Conservation (phyloP, 1,284 basidiomycete genomes). For the Mycosarcoma mackinlayi region DNA sequence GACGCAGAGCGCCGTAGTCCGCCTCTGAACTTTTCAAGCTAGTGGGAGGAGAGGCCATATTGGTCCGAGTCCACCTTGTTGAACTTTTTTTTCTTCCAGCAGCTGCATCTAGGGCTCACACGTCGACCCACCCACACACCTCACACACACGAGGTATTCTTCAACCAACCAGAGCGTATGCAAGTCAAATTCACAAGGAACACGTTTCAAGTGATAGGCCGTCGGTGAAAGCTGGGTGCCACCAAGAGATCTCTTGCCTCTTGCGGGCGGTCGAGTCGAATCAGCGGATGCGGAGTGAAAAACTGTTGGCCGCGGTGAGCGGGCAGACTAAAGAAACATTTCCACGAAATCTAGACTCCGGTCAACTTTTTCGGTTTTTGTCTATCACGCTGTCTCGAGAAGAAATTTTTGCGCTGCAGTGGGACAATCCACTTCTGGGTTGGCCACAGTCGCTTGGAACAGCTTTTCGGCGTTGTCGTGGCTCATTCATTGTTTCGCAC, state of each 20-base stretch:
- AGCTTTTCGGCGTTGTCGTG: neutral
- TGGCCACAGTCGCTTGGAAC: neutral
- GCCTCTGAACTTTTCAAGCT: neutral
- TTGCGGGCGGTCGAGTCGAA: neutral
- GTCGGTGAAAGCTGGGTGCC: constrained; percentile 6
- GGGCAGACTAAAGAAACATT: neutral
- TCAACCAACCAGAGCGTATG: constrained; percentile 21
- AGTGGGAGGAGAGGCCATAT: neutral
- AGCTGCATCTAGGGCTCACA: neutral
- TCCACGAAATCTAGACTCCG: constrained; percentile 23
- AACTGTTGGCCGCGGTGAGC: neutral
- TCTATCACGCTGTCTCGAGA: neutral
- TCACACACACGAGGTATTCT: neutral
- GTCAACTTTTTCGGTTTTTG: constrained; percentile 4
- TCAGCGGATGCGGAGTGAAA: constrained; percentile 12
- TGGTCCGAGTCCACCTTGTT: too few species aligned
- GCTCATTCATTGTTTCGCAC: neutral
- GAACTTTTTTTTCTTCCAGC: neutral
- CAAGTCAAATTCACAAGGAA: constrained; percentile 19
- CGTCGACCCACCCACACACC: too few species aligned
- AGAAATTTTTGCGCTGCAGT: neutral
- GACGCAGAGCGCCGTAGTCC: neutral
- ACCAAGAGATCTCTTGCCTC: neutral
- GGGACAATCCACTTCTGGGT: constrained; percentile 10
- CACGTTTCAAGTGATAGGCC: constrained; percentile 29